Percentiles rank a stretch among this genome's conserved stretches.
These are phyloP conservation scores for Eimeria sp. DNA, from an alignment of 169 alveolate genomes.

Conservation along the genomic window DNA sequence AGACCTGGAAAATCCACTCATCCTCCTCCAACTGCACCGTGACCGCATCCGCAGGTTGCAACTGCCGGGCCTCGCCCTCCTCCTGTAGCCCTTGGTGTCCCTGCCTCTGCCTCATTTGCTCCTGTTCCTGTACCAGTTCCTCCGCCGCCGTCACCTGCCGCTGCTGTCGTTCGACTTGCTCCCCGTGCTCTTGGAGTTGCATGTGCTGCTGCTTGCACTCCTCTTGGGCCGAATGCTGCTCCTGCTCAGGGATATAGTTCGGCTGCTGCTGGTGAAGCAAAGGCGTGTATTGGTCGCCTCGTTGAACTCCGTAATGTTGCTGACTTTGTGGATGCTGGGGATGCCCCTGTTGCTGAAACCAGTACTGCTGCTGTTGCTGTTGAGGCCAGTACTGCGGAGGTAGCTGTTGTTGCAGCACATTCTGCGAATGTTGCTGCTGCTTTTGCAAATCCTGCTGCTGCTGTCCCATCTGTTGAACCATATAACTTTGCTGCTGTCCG, in stretches of 20 bases:
- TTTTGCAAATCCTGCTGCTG: no score
- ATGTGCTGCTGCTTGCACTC: not conserved
- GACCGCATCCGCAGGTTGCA: not conserved
- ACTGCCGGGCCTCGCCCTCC: not conserved
- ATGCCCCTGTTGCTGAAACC: no score
- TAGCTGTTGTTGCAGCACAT: not conserved
- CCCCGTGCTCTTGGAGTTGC: not conserved
- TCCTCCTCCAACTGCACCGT: conserved; percentile 30
- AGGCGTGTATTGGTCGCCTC: no score
- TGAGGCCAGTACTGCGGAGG: no score
- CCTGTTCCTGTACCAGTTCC: not conserved
- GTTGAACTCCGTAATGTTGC: no score
- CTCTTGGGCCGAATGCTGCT: not conserved
- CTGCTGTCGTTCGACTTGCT: not conserved
- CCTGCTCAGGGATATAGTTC: not conserved
- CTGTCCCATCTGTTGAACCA: not conserved
- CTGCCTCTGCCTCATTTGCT: not conserved
- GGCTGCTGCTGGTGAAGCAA: no score
- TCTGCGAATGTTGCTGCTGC: not conserved
- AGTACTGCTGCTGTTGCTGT: no score
- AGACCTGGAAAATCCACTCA: conserved; percentile 16
- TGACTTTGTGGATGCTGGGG: no score
- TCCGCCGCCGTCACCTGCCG: not conserved
- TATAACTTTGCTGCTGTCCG: not conserved
- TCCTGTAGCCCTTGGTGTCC: not conserved